phyloP scores from a whole-genome alignment of 306 rosid genomes.

The Senna tora region DNA sequence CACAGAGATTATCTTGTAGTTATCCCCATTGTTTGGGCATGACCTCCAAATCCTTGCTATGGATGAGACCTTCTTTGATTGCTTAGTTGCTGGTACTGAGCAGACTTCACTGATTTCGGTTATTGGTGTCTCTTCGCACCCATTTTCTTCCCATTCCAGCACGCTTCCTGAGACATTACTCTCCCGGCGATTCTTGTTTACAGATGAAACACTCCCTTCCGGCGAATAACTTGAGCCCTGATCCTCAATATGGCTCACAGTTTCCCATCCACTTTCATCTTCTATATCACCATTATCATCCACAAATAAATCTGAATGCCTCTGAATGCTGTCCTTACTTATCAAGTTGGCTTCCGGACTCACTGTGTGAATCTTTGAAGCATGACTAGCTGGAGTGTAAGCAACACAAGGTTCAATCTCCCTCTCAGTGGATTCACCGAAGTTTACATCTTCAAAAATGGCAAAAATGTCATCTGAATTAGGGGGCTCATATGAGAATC shows the following conservation, averaged over 20 bases:
- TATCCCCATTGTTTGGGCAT: constrained; percentile 65
- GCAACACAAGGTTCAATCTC: constrained; percentile 70
- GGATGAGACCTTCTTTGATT: constrained; percentile 72
- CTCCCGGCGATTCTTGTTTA: constrained; percentile 59
- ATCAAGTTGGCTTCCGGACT: constrained; percentile 65
- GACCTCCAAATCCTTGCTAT: constrained; percentile 85
- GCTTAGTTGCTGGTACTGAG: constrained; percentile 64
- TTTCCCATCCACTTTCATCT: constrained; percentile 99
- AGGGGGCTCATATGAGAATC: constrained; percentile 69
- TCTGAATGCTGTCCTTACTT: constrained; percentile 52
- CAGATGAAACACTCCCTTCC: constrained; percentile 69
- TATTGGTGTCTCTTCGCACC: constrained; percentile 59
- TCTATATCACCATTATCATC: constrained; percentile 69
- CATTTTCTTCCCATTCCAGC: constrained; percentile 77
- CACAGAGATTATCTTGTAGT: constrained; percentile 64
- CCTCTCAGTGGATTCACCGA: constrained; percentile 66
- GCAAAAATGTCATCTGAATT: constrained; percentile 79
- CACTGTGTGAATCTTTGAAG: constrained; percentile 68
- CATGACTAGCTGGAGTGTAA: constrained; percentile 68
- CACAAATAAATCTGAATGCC: constrained; percentile 46
- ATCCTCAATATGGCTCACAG: constrained; percentile 86
- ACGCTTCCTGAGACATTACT: constrained; percentile 64
- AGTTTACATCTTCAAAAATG: constrained; percentile 68
- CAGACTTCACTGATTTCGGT: constrained; percentile 81
- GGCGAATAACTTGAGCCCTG: constrained; percentile 86